A percentile compares a stretch with the other conserved stretches of the same genome.
Conservation (phyloP, 495 filamentous ascomycete genomes). For the Penicillium paradoxum region DNA sequence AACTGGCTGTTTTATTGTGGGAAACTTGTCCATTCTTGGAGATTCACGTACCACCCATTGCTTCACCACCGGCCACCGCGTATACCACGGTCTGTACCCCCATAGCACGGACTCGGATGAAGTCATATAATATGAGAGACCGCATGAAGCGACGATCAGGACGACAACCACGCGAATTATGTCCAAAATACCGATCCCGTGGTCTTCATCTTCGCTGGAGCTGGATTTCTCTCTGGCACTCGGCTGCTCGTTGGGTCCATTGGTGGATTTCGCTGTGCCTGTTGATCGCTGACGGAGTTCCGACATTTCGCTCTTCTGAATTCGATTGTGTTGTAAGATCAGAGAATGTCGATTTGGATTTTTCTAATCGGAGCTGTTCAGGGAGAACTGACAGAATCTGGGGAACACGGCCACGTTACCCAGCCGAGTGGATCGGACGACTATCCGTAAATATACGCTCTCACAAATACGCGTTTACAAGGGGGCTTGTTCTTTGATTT, state of each 20-base stretch:
- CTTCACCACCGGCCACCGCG: slow-evolving; percentile 56
- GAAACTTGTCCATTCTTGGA: not conserved
- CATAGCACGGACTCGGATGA: slow-evolving; percentile 61
- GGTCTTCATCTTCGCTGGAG: slow-evolving; percentile 15
- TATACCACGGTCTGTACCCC: slow-evolving; percentile 67
- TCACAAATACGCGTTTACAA: not conserved
- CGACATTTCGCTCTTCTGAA: slow-evolving; percentile 26
- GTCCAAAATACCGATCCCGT: slow-evolving; percentile 59
- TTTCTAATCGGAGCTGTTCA: not conserved
- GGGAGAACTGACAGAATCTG: not conserved
- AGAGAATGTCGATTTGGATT: not conserved
- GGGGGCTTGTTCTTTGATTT: not conserved
- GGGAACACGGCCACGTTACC: not conserved
- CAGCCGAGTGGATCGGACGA: not conserved
- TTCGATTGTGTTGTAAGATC: not conserved
- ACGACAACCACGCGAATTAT: slow-evolving; percentile 68
- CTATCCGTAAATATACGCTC: not conserved
- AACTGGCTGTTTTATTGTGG: not conserved
- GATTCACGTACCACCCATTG: slow-evolving; percentile 51
- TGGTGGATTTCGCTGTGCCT: slow-evolving; percentile 9
- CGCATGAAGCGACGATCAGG: slow-evolving; percentile 60
- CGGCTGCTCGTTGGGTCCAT: slow-evolving; percentile 9
- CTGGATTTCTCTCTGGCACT: slow-evolving; percentile 9
- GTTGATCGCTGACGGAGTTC: slow-evolving; percentile 37
- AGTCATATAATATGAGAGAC: slow-evolving; percentile 77